phyloP scores from a whole-genome alignment of 768 basidiomycete genomes.

The Polyporus arcularius region DNA sequence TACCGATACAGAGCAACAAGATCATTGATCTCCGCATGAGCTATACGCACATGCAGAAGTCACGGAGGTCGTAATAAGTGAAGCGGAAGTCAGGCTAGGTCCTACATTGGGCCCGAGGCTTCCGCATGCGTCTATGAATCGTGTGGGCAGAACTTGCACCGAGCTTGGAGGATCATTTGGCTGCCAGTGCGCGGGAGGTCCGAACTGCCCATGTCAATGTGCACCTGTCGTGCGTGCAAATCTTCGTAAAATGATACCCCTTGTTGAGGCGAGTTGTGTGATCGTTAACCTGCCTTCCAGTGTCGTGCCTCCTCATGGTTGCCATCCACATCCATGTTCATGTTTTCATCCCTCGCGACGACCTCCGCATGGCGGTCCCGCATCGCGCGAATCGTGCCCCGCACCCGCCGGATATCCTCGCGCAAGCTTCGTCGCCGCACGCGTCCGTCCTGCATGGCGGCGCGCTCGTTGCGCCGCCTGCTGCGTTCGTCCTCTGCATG shows the following conservation, averaged over 20 bases:
- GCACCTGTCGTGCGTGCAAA: not conserved
- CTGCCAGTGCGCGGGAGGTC: too few species aligned
- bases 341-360: conserved; percentile 5
- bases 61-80: not conserved
- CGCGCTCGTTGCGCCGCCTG: conserved; percentile 14
- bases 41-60: not conserved
- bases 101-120: too few species aligned
- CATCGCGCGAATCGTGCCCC: conserved; percentile 13
- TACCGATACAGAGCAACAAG: conserved; percentile 7
- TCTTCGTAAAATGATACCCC: too few species aligned
- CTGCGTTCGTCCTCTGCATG: conserved; percentile 5
- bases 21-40: not conserved
- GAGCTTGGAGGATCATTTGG: too few species aligned
- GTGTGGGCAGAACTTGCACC: too few species aligned
- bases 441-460: conserved; percentile 14
- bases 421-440: conserved; percentile 15
- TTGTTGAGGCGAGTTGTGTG: not conserved
- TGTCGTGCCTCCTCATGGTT: not conserved
- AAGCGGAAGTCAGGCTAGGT: too few species aligned
- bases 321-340: not conserved
- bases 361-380: conserved; percentile 3
- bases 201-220: not conserved
- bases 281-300: not conserved
- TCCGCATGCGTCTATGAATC: too few species aligned
- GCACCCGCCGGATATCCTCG: conserved; percentile 17